phyloP scores from a whole-genome alignment of 805 yeast species.

The Metschnikowia chrysomelidarum region DNA sequence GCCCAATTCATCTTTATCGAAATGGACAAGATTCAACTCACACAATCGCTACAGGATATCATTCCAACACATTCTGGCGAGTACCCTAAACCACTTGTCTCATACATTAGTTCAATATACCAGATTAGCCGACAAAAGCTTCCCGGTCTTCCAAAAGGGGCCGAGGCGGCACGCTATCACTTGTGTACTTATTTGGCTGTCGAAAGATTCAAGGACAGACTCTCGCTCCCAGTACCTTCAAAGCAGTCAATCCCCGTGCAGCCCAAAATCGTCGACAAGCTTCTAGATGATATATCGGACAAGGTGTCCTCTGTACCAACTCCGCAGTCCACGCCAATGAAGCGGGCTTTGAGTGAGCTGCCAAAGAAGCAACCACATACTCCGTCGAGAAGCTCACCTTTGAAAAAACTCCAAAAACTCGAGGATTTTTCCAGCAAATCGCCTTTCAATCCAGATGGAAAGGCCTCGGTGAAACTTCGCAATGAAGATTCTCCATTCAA shows the following conservation, averaged over 20 bases:
- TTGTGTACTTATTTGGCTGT: slow-evolving; percentile 64
- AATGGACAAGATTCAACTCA: slow-evolving; percentile 24
- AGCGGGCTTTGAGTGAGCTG: slow-evolving; percentile 18
- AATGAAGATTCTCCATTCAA: slow-evolving; percentile 17
- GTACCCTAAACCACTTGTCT: slow-evolving; percentile 40
- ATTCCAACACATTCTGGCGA: slow-evolving; percentile 46
- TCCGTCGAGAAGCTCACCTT: slow-evolving; percentile 37
- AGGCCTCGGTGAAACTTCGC: slow-evolving; percentile 1
- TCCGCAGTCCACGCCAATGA: slow-evolving; percentile 21
- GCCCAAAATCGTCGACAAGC: slow-evolving; percentile 37
- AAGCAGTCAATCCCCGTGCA: slow-evolving; percentile 59
- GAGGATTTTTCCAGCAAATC: slow-evolving; percentile 16
- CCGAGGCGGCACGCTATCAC: slow-evolving; percentile 67
- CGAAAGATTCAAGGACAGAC: slow-evolving; percentile 43
- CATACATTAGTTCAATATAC: slow-evolving; percentile 46
- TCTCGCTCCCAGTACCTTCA: slow-evolving; percentile 49
- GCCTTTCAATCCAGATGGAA: slow-evolving; percentile 14
- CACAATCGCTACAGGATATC: slow-evolving; percentile 45
- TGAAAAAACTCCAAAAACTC: slow-evolving; percentile 32
- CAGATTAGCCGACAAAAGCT: slow-evolving; percentile 50
- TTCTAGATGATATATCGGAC: slow-evolving; percentile 47
- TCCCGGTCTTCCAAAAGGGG: slow-evolving; percentile 47
- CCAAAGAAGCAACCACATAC: slow-evolving; percentile 23
- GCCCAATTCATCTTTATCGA: neutral
- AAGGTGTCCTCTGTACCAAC: slow-evolving; percentile 30